Evolutionary conservation across 768 basidiomycete species (phyloP).

Genomic region (Trametes cubensis): DNA sequence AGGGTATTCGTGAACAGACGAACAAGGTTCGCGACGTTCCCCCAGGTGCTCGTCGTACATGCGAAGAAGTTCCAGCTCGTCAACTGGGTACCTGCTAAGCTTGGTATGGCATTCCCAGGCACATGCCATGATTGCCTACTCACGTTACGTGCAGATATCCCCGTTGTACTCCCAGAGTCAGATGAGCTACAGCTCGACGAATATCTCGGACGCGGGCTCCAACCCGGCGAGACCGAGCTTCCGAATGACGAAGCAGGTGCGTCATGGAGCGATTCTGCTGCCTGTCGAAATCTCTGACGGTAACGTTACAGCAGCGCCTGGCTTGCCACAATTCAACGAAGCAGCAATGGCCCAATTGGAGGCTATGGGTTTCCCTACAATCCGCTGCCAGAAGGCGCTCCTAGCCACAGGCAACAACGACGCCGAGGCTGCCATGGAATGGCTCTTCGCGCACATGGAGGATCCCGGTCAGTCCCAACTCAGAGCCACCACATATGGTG

Average conservation of each 20-base stretch:
- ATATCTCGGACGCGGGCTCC: conserved; percentile 66
- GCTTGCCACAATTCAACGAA: conserved; percentile 69
- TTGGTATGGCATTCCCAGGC: conserved; percentile 55
- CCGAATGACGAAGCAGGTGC: conserved; percentile 52
- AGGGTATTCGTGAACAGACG: conserved; percentile 47
- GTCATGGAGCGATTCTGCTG: conserved; percentile 8
- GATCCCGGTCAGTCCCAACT: conserved; percentile 66
- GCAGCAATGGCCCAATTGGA: conserved; percentile 76
- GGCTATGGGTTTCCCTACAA: conserved; percentile 86
- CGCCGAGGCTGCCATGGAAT: conserved; percentile 88
- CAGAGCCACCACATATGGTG: not conserved
- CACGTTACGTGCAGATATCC: conserved; percentile 65
- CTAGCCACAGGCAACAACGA: conserved; percentile 81
- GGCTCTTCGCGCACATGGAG: conserved; percentile 95
- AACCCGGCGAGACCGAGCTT: conserved; percentile 64
- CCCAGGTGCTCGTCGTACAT: conserved; percentile 84
- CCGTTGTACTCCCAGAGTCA: conserved; percentile 66
- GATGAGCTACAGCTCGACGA: conserved; percentile 61
- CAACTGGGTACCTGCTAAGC: conserved; percentile 95
- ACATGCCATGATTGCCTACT: not conserved
- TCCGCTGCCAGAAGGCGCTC: conserved; percentile 88
- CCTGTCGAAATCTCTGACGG: not conserved
- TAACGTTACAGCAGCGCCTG: conserved; percentile 32
- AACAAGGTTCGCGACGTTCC: conserved; percentile 81
- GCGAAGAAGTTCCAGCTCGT: conserved; percentile 93